Evolutionary conservation across 441 rosid genomes (phyloP).

Genomic region (Arabidopsis lyrata): DNA sequence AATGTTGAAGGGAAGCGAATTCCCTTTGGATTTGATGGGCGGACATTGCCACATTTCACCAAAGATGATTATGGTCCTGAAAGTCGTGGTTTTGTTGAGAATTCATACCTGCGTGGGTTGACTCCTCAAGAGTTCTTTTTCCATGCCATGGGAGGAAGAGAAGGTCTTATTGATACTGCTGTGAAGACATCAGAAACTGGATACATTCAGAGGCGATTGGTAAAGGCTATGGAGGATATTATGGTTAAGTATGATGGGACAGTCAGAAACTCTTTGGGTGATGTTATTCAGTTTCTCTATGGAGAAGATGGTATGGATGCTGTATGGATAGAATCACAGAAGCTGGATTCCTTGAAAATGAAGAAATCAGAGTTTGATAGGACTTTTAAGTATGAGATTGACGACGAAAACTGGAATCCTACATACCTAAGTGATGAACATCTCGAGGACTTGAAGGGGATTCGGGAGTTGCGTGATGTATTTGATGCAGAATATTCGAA

Average conservation of each 20-base stretch:
- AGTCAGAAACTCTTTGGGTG: slow-evolving; percentile 96
- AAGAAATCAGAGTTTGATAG: slow-evolving; percentile 76
- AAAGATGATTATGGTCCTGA: slow-evolving; percentile 98
- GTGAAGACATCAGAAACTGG: slow-evolving; percentile 99
- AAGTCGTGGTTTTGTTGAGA: slow-evolving; percentile 99
- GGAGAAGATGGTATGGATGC: slow-evolving; percentile 99
- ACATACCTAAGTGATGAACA: slow-evolving; percentile 75
- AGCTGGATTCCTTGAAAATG: slow-evolving; percentile 92
- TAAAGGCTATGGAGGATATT: slow-evolving; percentile 99
- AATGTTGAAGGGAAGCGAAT: slow-evolving; percentile 99
- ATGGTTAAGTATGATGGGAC: slow-evolving; percentile 99
- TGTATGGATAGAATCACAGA: slow-evolving; percentile 97
- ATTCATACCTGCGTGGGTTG: slow-evolving; percentile 96
- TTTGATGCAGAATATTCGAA: slow-evolving; percentile 93
- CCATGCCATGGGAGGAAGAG: slow-evolving; percentile 99
- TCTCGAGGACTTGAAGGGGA: slow-evolving; percentile 86
- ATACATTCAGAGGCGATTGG: slow-evolving; percentile 97
- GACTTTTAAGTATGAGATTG: slow-evolving; percentile 82
- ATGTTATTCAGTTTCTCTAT: slow-evolving; percentile 97
- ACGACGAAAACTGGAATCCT: slow-evolving; percentile 88
- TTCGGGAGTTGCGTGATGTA: slow-evolving; percentile 84
- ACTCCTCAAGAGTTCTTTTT: slow-evolving; percentile 99
- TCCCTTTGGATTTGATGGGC: slow-evolving; percentile 89
- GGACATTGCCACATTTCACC: slow-evolving; percentile 97
- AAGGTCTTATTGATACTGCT: slow-evolving; percentile 99